Conservation (phyloP, 2,329 filamentous ascomycete genomes). For the Fusarium lateritium region DNA sequence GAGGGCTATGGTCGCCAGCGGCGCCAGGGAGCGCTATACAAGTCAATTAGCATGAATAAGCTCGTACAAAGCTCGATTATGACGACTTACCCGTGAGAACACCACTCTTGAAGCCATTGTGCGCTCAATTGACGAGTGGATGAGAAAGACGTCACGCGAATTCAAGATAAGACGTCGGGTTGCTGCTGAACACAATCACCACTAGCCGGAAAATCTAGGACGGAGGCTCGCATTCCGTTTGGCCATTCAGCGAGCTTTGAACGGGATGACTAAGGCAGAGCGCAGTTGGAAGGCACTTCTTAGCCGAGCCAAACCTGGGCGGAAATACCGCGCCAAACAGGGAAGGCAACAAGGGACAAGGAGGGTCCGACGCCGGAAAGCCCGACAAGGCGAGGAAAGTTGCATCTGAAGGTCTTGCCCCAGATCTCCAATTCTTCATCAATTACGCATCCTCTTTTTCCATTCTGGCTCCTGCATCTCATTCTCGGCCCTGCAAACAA, state of each 20-base stretch:
- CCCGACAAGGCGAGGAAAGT: conserved; percentile 22
- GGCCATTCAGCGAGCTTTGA: conserved; percentile 25
- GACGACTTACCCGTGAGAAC: conserved; percentile 66
- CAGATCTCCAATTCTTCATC: conserved; percentile 28
- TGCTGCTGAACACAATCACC: conserved; percentile 41
- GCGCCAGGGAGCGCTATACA: conserved; percentile 65
- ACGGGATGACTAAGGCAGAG: conserved; percentile 39
- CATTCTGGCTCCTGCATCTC: background rate
- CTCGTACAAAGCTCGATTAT: conserved; percentile 18
- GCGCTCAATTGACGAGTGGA: conserved; percentile 62
- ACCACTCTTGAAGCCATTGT: conserved; percentile 74
- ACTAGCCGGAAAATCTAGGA: conserved; percentile 50
- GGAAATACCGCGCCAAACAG: conserved; percentile 21
- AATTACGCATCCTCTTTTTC: conserved; percentile 16
- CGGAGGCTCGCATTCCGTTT: conserved; percentile 48
- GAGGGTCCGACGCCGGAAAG: conserved; percentile 40
- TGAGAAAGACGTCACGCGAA: conserved; percentile 48
- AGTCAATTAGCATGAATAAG: conserved; percentile 50
- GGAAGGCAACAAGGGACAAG: conserved; percentile 25
- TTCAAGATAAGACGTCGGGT: conserved; percentile 43
- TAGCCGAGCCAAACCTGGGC: conserved; percentile 1
- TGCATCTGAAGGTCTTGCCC: conserved; percentile 17
- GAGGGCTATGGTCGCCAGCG: conserved; percentile 67
- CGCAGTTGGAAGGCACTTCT: conserved; percentile 21
- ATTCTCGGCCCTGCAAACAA: background rate